Base-by-base conservation (phyloP, 495 filamentous ascomycete genomes). In the Penicillium coffeae region DNA sequence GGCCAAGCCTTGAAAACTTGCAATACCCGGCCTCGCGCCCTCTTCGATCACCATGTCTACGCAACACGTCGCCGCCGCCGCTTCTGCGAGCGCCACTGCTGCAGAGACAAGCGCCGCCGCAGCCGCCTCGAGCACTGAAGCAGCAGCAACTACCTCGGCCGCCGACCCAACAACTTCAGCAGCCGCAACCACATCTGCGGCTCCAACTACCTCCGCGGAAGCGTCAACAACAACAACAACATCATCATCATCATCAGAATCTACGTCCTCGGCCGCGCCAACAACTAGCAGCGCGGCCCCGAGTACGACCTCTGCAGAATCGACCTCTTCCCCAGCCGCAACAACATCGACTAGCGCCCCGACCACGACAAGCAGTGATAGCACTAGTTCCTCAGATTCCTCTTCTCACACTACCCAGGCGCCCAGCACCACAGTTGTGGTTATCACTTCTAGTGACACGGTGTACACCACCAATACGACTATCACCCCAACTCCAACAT, bases 371-470 rank as follows among this genome's bases (percentile, higher is more conserved):
- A 68, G 45, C 32, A 51, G 27, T 6, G 7, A 25, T 9, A 35
- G 25, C 18, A 45, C 42, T 30, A 45, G 42, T 30, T 34, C 20
- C 14, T 25, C 30, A 5, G 35, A 37, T 6, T 7, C 35, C 5
- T 14, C 35, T 18, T 6, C 35, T 13, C 13, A n/a, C 38, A 36
- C 25, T 13, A 34, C 42, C 13, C 15, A 20, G 16, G 8, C 44
- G 12, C 30, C 13, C 10, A 9, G 15, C 13, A 37, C 44, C 9
- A 66, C 51, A 1, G 61, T 62, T 10, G 36, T 65, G 19, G 45
- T 48, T 10, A 36, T 63, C 8, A 68, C 69, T 1, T 63, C 66
- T 13, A 73, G 68, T 12, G 51, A 65, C 13, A 14, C 41, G 2
- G n/a, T 18, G 15, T 35, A 36, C 9, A 3, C 49, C 21, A 21